Evolutionary conservation across 2,329 filamentous ascomycete species (phyloP).

Genomic region (Moelleriella libera): DNA sequence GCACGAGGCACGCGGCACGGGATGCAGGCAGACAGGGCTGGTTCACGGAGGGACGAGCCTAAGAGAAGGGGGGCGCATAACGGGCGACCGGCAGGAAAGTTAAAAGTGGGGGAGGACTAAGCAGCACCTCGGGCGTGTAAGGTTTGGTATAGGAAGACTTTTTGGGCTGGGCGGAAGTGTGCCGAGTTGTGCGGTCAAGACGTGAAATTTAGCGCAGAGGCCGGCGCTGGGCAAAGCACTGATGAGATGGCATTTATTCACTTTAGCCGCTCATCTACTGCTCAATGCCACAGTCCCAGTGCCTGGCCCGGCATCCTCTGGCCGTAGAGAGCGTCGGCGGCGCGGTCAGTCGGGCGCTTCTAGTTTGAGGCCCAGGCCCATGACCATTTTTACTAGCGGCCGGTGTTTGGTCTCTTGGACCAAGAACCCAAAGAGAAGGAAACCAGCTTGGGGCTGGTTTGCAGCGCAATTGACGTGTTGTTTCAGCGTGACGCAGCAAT

Average conservation of each 20-base stretch:
- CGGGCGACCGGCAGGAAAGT: neutral
- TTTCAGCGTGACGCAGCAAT: neutral
- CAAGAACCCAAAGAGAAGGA: neutral
- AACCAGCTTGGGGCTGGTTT: no score
- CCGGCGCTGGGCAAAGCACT: neutral
- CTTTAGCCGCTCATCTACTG: no score
- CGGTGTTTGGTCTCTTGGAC: neutral
- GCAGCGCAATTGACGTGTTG: neutral
- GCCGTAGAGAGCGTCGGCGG: no score
- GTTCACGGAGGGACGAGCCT: neutral
- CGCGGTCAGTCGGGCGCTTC: neutral
- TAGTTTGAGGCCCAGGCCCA: neutral
- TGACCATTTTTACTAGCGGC: neutral
- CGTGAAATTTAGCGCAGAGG: neutral
- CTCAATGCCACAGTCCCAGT: no score
- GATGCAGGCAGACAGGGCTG: no score
- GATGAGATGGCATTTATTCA: neutral
- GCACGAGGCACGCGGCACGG: neutral
- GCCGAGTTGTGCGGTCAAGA: neutral
- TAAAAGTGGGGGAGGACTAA: neutral
- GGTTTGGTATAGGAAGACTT: neutral
- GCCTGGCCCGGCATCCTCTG: no score
- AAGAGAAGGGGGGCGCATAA: neutral
- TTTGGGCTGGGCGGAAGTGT: neutral
- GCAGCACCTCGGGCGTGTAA: neutral